Base-by-base conservation (phyloP, 2,329 filamentous ascomycete genomes). In the Colletotrichum lentis region DNA sequence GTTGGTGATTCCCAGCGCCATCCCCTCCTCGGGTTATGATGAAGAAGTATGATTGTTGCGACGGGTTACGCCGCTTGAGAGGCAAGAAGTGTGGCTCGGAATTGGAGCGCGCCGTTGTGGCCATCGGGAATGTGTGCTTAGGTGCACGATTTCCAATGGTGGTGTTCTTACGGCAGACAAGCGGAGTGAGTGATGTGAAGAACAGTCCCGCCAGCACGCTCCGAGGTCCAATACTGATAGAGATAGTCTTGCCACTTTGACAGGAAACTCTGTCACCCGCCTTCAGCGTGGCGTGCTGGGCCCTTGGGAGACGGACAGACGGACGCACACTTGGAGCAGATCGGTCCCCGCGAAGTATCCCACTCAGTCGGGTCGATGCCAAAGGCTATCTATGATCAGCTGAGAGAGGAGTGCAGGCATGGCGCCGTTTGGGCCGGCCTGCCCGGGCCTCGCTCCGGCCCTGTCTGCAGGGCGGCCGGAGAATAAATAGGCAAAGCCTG, bases 381-480 rank as follows among this genome's bases (percentile, higher is more conserved):
- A 56, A 54, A 52, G 27, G 2, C 24, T 4, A n/a, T n/a, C 24
- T 14, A 18, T 31, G 65, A 65, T 61, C 55, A 50, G 50, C 56
- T 31, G 41, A 59, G 41, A 39, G 41, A 59, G 41, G 14, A 11
- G 20, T 20, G 20, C 60, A 52, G 50, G 49, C 62, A 60, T 60
- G 66, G n/a, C 18, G 44, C 49, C 31, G 44, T 24, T 24, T 43
- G 50, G 50, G 43, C 43, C 55, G n/a, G 44, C 39, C 37, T 31
- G 35, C 37, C 31, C 5, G 22, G 37, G 39, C 61, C 47, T 49
- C 24, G 18, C 20, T 43, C 44, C 39, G 55, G 22, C n/a, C 20
- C 37, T 57, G 52, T 53, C 54, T 31, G 20, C 10, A 20, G n/a
- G 8, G 3, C 12, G 39, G 35, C 6, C 22, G 54, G 27, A 44